Percentiles rank a stretch among this genome's conserved stretches.
Evolutionary conservation across 768 basidiomycete species (phyloP).

Genomic region (Xerocomellus dryophilus): DNA sequence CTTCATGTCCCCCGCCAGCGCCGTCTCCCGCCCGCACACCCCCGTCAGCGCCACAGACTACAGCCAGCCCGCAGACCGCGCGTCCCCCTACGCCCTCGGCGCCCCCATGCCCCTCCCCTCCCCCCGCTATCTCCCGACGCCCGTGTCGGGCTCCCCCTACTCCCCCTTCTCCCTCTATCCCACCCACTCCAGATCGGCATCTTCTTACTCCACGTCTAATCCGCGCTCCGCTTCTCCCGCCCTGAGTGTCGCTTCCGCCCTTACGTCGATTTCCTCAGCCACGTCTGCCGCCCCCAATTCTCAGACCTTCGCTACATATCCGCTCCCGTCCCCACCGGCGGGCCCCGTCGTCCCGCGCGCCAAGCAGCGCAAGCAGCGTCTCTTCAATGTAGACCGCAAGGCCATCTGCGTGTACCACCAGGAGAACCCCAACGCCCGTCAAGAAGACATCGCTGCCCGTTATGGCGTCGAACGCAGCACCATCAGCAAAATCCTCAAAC

Average conservation of each 20-base stretch:
- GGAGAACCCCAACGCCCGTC: constrained; percentile 64
- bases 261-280: constrained; percentile 50
- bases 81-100: constrained; percentile 28
- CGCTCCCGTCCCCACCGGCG: constrained; percentile 28
- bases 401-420: constrained; percentile 67
- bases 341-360: constrained; percentile 34
- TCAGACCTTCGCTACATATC: constrained; percentile 29
- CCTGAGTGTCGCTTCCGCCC: constrained; percentile 51
- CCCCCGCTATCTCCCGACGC: constrained; percentile 45
- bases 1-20: constrained; percentile 35
- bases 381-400: constrained; percentile 72
- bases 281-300: constrained; percentile 31
- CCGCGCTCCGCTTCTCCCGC: constrained; percentile 62
- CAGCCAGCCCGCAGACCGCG: constrained; percentile 32
- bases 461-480: constrained; percentile 88
- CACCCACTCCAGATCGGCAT: constrained; percentile 46
- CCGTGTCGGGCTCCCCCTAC: constrained; percentile 44
- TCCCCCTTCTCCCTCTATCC: constrained; percentile 44
- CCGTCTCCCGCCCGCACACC: constrained; percentile 40
- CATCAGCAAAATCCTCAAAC: constrained; percentile 89
- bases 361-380: constrained; percentile 68
- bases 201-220: constrained; percentile 42
- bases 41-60: constrained; percentile 36
- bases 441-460: constrained; percentile 76
- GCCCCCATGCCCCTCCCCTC: constrained; percentile 34